A percentile compares a stretch with the other conserved stretches of the same genome.
Conservation (phyloP, 805 yeast species). For the Ogataea zsoltii region DNA sequence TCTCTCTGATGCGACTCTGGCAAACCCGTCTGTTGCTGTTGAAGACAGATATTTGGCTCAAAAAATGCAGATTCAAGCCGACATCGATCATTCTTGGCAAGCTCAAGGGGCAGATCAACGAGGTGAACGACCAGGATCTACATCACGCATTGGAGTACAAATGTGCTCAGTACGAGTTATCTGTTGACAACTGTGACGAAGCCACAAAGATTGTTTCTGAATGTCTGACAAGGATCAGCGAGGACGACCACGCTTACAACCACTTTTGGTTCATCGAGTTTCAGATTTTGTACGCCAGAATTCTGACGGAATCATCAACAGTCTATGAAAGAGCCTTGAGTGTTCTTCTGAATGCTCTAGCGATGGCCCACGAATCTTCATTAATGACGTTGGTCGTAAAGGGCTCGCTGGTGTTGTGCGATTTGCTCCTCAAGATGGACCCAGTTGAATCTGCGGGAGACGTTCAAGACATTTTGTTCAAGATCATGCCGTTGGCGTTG, state of each 20-base stretch:
- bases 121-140: conserved; percentile 34
- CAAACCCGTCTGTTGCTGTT: conserved; percentile 43
- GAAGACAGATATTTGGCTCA: conserved; percentile 37
- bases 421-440: conserved; percentile 43
- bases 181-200: conserved; percentile 24
- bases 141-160: conserved; percentile 30
- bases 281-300: conserved; percentile 47
- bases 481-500: conserved; percentile 46
- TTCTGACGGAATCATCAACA: conserved; percentile 41
- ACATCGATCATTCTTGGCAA: conserved; percentile 38
- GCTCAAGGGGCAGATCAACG: conserved; percentile 31
- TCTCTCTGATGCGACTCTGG: conserved; percentile 43
- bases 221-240: conserved; percentile 23
- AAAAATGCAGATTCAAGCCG: conserved; percentile 38
- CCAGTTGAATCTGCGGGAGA: conserved; percentile 35
- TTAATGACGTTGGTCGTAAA: conserved; percentile 46
- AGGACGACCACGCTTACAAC: conserved; percentile 32
- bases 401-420: conserved; percentile 46
- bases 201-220: conserved; percentile 25
- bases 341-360: conserved; percentile 48
- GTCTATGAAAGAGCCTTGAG: conserved; percentile 53
- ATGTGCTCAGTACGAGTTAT: conserved; percentile 24
- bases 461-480: conserved; percentile 40
- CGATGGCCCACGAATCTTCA: conserved; percentile 48
- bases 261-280: conserved; percentile 47